Conservation (phyloP, 805 yeast genomes). For the Sungouiella thailandica region DNA sequence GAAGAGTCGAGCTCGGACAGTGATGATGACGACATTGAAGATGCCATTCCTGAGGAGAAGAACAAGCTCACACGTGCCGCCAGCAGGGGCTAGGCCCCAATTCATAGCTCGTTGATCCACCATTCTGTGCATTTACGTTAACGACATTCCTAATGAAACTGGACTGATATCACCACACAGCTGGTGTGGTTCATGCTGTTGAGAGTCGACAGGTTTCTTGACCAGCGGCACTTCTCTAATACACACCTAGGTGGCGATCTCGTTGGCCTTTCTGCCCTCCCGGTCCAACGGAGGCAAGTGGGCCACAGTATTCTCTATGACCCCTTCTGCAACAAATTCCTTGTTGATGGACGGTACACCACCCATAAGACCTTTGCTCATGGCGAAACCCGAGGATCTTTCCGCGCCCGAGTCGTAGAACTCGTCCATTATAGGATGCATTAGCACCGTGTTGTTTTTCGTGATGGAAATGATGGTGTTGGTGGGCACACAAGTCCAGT, state of each 20-base stretch:
- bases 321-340: constrained; percentile 8
- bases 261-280: constrained; percentile 28
- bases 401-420: constrained; percentile 69
- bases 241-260: constrained; percentile 4
- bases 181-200: too few species aligned
- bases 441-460: constrained; percentile 71
- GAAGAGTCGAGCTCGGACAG: constrained; percentile 30
- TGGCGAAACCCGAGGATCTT: constrained; percentile 79
- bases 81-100: constrained; percentile 27
- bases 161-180: too few species aligned
- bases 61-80: constrained; percentile 35
- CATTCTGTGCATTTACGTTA: too few species aligned
- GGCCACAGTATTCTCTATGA: constrained; percentile 20
- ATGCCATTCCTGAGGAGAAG: constrained; percentile 17
- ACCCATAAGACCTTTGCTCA: constrained; percentile 89
- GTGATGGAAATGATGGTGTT: constrained; percentile 79
- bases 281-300: constrained; percentile 33
- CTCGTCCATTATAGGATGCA: constrained; percentile 91
- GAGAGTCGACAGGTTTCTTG: too few species aligned
- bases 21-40: constrained; percentile 25
- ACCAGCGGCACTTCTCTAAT: too few species aligned
- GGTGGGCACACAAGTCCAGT: constrained; percentile 96
- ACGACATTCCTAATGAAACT: too few species aligned
- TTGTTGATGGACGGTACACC: constrained; percentile 67
- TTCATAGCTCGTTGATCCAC: too few species aligned